Evolutionary conservation across 345 rosid species (phyloP).

Genomic region (Acer campestre): DNA sequence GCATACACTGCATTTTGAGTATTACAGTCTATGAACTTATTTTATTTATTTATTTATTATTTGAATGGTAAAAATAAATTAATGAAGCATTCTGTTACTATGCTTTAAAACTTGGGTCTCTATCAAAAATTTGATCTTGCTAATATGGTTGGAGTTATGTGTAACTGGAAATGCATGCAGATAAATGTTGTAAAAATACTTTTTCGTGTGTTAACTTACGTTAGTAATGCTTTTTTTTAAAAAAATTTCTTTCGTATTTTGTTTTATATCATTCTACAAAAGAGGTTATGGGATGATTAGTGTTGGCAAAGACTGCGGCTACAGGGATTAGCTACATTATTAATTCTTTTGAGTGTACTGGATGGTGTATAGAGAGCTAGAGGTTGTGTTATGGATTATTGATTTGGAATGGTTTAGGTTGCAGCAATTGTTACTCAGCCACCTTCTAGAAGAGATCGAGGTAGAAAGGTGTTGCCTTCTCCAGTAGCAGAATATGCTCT

Average conservation of each 20-base stretch:
- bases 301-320: neutral
- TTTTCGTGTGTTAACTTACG: neutral
- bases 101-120: neutral
- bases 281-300: neutral
- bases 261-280: neutral
- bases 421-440: constrained; percentile 95
- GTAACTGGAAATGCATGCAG: neutral
- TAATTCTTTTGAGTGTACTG: neutral
- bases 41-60: neutral
- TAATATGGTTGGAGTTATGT: neutral
- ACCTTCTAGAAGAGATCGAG: constrained; percentile 78
- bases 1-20: constrained; percentile 3
- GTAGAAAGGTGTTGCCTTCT: constrained; percentile 77
- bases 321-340: neutral
- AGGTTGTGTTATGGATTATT: constrained; percentile 3
- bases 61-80: neutral
- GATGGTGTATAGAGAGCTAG: neutral
- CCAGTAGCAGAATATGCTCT: constrained; percentile 84
- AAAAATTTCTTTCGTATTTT: neutral
- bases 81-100: neutral
- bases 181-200: neutral
- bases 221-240: neutral
- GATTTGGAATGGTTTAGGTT: constrained; percentile 47
- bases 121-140: neutral
- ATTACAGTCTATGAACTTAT: neutral